These are phyloP conservation scores for Botrytis byssoidea DNA, from an alignment of 2,329 filamentous ascomycete species.

Conservation along the genomic window DNA sequence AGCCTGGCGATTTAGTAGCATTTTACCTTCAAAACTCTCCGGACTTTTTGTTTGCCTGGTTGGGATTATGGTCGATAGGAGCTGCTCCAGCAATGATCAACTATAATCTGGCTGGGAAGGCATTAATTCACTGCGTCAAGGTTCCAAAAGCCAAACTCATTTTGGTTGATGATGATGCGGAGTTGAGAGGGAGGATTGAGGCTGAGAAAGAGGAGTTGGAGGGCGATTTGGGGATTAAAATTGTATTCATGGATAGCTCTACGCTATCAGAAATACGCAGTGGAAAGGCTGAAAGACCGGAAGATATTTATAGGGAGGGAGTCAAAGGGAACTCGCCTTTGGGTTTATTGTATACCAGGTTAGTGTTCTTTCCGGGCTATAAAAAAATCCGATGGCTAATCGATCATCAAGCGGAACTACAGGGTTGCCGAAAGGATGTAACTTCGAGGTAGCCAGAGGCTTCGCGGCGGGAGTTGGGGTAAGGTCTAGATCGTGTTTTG, in stretches of 20 bases:
- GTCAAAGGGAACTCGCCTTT: constrained; percentile 55
- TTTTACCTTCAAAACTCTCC: constrained; percentile 67
- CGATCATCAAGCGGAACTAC: constrained; percentile 61
- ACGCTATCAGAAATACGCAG: constrained; percentile 49
- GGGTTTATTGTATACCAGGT: constrained; percentile 69
- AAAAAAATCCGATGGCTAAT: not conserved
- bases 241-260: constrained; percentile 52
- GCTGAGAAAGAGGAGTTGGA: constrained; percentile 54
- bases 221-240: constrained; percentile 49
- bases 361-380: constrained; percentile 22
- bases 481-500: not conserved
- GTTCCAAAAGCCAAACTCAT: constrained; percentile 56
- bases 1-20: constrained; percentile 59
- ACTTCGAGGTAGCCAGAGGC: constrained; percentile 52
- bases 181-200: constrained; percentile 53
- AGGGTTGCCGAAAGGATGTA: constrained; percentile 69
- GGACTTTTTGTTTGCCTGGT: constrained; percentile 65
- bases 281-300: constrained; percentile 50
- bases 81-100: constrained; percentile 71
- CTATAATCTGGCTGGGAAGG: constrained; percentile 62
- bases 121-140: constrained; percentile 63
- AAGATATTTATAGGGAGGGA: constrained; percentile 53
- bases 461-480: constrained; percentile 37
- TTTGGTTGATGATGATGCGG: constrained; percentile 56
- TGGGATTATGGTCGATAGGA: constrained; percentile 64